Evolutionary conservation across 2,329 filamentous ascomycete species (phyloP).

Genomic region (Scedosporium boydii): DNA sequence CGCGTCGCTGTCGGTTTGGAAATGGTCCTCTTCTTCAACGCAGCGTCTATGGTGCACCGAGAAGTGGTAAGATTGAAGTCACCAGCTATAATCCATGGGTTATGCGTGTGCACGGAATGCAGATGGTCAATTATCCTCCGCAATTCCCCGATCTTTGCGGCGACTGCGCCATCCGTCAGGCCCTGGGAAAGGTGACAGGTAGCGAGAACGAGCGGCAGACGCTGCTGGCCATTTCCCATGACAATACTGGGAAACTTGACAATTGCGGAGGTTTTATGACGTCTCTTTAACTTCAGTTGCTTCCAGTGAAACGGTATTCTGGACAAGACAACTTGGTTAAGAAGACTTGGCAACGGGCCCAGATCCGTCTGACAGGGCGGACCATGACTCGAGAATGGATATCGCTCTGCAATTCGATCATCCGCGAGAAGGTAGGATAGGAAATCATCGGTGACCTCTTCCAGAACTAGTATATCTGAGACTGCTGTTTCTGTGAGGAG

Average conservation of each 20-base stretch:
- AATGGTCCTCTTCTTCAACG: conserved; percentile 43
- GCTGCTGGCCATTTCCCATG: background rate
- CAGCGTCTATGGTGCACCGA: conserved; percentile 40
- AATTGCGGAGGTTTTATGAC: conserved; percentile 49
- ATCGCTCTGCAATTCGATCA: conserved; percentile 32
- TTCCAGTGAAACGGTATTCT: conserved; percentile 46
- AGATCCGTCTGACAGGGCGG: conserved; percentile 41
- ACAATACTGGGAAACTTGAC: conserved; percentile 24
- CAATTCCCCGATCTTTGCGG: conserved; percentile 47
- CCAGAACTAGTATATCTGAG: conserved; percentile 42
- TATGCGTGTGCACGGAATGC: conserved; percentile 23
- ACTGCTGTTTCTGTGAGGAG: conserved; percentile 30
- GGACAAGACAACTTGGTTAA: conserved; percentile 53
- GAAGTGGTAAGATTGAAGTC: conserved; percentile 59
- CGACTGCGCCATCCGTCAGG: conserved; percentile 47
- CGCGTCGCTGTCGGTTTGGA: conserved; percentile 33
- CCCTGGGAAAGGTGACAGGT: conserved; percentile 54
- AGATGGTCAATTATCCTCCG: conserved; percentile 39
- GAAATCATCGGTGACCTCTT: conserved; percentile 58
- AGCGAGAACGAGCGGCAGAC: conserved; percentile 32
- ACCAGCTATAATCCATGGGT: conserved; percentile 49
- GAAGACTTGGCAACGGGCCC: conserved; percentile 46
- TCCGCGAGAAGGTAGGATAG: conserved; percentile 43
- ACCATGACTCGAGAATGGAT: conserved; percentile 48
- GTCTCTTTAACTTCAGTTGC: conserved; percentile 39